A percentile compares a stretch with the other conserved stretches of the same genome.
Evolutionary conservation across 106 monocot species (phyloP).

Genomic region (Dioscorea alata): DNA sequence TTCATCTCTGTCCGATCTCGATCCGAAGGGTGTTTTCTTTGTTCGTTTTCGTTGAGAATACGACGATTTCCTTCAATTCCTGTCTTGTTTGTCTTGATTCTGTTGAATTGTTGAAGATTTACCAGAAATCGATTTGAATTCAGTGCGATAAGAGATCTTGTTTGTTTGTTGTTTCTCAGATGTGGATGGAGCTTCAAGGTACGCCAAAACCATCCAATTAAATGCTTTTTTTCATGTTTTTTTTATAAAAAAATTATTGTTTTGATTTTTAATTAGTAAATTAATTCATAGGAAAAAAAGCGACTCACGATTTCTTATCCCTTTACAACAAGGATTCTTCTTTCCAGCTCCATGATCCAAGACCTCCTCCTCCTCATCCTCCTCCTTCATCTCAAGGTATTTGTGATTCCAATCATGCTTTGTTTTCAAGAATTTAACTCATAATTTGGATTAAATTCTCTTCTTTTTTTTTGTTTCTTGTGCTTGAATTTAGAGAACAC

Average conservation of each 20-base stretch:
- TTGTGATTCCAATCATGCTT: background rate
- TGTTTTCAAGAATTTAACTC: background rate
- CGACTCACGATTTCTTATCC: conserved; percentile 71
- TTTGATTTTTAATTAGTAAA: background rate
- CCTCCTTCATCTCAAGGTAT: conserved; percentile 30
- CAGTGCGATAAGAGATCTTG: too few relatives aligned
- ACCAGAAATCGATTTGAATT: too few relatives aligned
- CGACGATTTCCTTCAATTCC: too few relatives aligned
- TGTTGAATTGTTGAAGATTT: background rate
- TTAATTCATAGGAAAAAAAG: conserved; percentile 39
- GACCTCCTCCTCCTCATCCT: conserved; percentile 28
- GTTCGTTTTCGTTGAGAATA: too few relatives aligned
- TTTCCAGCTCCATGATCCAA: conserved; percentile 40
- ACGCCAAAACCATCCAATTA: background rate
- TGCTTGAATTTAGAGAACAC: background rate
- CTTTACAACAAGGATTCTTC: conserved; percentile 58
- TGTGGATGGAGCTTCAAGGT: conserved; percentile 38
- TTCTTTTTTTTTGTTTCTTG: background rate
- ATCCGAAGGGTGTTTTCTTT: too few relatives aligned
- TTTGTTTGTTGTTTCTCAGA: background rate
- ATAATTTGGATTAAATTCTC: background rate
- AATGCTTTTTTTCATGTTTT: background rate
- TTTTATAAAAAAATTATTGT: background rate
- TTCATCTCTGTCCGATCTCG: background rate
- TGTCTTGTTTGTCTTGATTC: too few relatives aligned